A percentile compares a stretch with the other conserved stretches of the same genome.
Conservation (phyloP, 129 eudicot species). For the Escallonia rubra region DNA sequence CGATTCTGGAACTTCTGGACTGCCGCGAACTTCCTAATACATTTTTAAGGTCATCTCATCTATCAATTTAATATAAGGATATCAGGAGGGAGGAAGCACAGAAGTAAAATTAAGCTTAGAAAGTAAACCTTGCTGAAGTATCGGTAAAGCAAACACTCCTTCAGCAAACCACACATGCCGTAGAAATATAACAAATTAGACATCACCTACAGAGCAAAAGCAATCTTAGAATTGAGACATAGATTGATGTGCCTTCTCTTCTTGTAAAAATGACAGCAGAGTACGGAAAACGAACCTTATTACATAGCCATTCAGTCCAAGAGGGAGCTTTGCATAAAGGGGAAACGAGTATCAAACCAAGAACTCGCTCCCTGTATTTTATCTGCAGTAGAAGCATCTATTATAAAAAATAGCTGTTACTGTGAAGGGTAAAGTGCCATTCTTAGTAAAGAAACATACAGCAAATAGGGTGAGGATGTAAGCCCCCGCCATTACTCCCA, state of each 20-base stretch:
- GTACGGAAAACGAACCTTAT: conserved; percentile 55
- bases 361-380: conserved; percentile 79
- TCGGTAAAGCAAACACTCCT: conserved; percentile 78
- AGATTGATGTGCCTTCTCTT: neutral
- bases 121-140: conserved; percentile 83
- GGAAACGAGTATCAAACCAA: conserved; percentile 90
- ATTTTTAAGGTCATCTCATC: conserved; percentile 3
- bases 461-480: conserved; percentile 89
- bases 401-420: neutral
- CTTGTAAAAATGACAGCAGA: neutral
- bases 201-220: conserved; percentile 57
- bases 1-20: conserved; percentile 80
- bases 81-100: neutral
- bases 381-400: conserved; percentile 45
- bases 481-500: conserved; percentile 98
- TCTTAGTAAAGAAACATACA: conserved; percentile 33
- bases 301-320: conserved; percentile 94
- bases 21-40: conserved; percentile 87
- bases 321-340: conserved; percentile 95
- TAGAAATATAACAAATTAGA: conserved; percentile 82
- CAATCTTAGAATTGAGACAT: neutral
- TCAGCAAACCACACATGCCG: conserved; percentile 80
- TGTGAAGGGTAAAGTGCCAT: neutral
- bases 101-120: neutral
- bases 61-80: conserved; percentile 5